Percentiles rank a stretch among this genome's conserved stretches.
phyloP scores from a whole-genome alignment of 1,284 basidiomycete species.

The Violaceomyces palustris region DNA sequence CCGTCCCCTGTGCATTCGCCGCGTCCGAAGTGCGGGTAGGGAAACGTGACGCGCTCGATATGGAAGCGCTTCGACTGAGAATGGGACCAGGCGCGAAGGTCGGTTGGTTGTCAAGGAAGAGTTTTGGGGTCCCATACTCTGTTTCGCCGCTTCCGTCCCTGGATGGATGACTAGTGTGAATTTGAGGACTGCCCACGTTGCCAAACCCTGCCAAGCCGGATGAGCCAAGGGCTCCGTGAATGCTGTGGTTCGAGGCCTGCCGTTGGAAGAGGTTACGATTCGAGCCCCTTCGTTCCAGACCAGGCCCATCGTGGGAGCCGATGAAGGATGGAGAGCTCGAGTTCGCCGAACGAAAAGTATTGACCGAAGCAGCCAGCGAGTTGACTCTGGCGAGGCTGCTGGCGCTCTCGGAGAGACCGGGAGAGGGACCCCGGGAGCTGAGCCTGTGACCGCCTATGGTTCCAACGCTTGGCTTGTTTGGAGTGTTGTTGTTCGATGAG shows the following conservation, averaged over 20 bases:
- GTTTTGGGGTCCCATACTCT: slow-evolving; percentile 21
- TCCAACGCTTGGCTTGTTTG: slow-evolving; percentile 5
- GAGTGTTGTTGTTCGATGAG: slow-evolving; percentile 14
- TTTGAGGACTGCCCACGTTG: neutral
- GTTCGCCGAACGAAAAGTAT: slow-evolving; percentile 23
- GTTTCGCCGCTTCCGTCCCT: slow-evolving; percentile 9
- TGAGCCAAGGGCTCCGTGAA: too few species aligned
- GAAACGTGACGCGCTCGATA: slow-evolving; percentile 2
- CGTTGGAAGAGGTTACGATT: neutral
- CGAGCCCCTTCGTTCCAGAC: neutral
- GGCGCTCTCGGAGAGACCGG: slow-evolving; percentile 2
- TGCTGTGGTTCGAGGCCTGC: neutral
- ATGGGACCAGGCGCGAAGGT: too few species aligned
- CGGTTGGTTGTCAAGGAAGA: slow-evolving; percentile 23
- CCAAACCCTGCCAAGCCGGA: neutral
- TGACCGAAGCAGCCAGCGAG: slow-evolving; percentile 17
- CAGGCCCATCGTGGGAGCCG: neutral
- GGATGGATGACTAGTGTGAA: neutral
- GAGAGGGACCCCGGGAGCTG: neutral
- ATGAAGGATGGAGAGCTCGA: slow-evolving; percentile 14
- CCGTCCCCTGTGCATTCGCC: neutral
- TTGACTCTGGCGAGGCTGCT: slow-evolving; percentile 18
- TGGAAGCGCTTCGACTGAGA: too few species aligned
- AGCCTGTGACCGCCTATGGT: slow-evolving; percentile 11
- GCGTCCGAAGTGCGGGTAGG: neutral